Evolutionary conservation across 495 filamentous ascomycete genomes (phyloP).

Genomic region (Podospora appendiculata): DNA sequence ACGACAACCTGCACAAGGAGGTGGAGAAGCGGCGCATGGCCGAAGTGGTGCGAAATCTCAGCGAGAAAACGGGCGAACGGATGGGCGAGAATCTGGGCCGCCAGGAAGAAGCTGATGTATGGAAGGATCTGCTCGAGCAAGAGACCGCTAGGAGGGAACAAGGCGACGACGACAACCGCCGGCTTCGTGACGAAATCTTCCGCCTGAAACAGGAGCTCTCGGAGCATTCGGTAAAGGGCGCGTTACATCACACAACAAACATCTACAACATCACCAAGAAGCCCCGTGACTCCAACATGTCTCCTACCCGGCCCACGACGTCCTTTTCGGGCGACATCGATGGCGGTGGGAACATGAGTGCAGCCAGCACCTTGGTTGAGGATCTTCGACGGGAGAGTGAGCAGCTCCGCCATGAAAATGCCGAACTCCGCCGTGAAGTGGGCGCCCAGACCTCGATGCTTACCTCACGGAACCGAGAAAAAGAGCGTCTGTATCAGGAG

Average conservation of each 20-base stretch:
- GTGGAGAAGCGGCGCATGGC: slow-evolving; percentile 74
- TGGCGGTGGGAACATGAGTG: slow-evolving; percentile 47
- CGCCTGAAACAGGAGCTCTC: slow-evolving; percentile 59
- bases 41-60: slow-evolving; percentile 66
- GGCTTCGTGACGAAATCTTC: slow-evolving; percentile 76
- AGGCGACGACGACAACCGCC: slow-evolving; percentile 78
- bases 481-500: slow-evolving; percentile 89
- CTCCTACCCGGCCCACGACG: slow-evolving; percentile 55
- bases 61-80: slow-evolving; percentile 50
- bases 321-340: slow-evolving; percentile 50
- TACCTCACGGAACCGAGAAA: slow-evolving; percentile 89
- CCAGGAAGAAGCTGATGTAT: slow-evolving; percentile 85
- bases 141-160: slow-evolving; percentile 87
- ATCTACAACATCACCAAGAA: slow-evolving; percentile 57
- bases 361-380: slow-evolving; percentile 60
- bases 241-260: slow-evolving; percentile 48
- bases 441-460: slow-evolving; percentile 97
- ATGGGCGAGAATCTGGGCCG: slow-evolving; percentile 59
- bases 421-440: slow-evolving; percentile 82
- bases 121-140: slow-evolving; percentile 91
- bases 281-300: slow-evolving; percentile 47
- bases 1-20: slow-evolving; percentile 68
- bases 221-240: slow-evolving; percentile 18
- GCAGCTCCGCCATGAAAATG: slow-evolving; percentile 83
- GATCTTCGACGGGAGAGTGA: slow-evolving; percentile 56